A percentile compares a stretch with the other conserved stretches of the same genome.
Evolutionary conservation across 257 asterid genomes (phyloP).

Genomic region (Thymus quinquecostatus): DNA sequence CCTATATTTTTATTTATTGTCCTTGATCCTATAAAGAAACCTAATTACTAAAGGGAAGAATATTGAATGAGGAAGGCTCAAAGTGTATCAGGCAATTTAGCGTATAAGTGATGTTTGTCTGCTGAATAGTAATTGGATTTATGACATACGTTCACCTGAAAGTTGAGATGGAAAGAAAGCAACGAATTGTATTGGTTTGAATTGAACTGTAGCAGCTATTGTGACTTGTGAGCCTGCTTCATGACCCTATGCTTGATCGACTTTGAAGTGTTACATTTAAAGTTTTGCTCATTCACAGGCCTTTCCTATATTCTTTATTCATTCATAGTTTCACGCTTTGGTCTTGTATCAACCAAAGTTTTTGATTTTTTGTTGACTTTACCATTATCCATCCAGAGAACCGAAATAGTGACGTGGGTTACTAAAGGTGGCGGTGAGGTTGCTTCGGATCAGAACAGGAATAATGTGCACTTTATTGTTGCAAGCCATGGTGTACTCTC

Average conservation of each 20-base stretch:
- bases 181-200: conserved; percentile 9
- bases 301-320: conserved; percentile 15
- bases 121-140: background rate
- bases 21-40: conserved; percentile 11
- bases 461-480: conserved; percentile 62
- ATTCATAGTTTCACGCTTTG: conserved; percentile 10
- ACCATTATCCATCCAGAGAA: conserved; percentile 59
- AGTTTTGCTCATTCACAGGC: conserved; percentile 19
- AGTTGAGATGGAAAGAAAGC: conserved; percentile 11
- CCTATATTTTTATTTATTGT: background rate
- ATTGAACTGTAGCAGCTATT: conserved; percentile 16
- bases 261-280: conserved; percentile 12
- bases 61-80: background rate
- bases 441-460: conserved; percentile 56
- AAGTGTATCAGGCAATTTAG: background rate
- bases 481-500: conserved; percentile 75
- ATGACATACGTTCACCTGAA: conserved; percentile 16
- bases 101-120: background rate
- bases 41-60: conserved; percentile 4
- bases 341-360: conserved; percentile 27
- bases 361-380: conserved; percentile 25
- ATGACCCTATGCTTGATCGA: conserved; percentile 20
- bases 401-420: conserved; percentile 81
- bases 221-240: conserved; percentile 25
- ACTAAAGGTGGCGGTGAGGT: conserved; percentile 84